Conservation (phyloP, 257 asterid species). For the Ophiorrhiza pumila region DNA sequence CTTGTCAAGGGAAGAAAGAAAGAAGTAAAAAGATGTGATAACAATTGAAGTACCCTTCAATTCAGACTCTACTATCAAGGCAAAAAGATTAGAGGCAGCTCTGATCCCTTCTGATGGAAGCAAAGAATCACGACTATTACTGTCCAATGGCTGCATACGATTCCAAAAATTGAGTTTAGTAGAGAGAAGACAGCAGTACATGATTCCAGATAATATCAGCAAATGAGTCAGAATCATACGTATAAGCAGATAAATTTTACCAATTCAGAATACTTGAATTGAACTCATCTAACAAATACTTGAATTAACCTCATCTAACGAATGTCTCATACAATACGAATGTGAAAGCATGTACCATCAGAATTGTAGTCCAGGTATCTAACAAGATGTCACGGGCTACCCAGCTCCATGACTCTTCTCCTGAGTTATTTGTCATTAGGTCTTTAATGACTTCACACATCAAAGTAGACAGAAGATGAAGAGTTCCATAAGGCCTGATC, state of each 20-base stretch:
- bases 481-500: slow-evolving; percentile 84
- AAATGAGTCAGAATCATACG: not conserved
- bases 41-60: slow-evolving; percentile 50
- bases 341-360: slow-evolving; percentile 49
- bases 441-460: slow-evolving; percentile 82
- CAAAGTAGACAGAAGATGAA: slow-evolving; percentile 63
- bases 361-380: slow-evolving; percentile 87
- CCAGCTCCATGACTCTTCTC: slow-evolving; percentile 98
- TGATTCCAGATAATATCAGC: not conserved
- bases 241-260: not conserved
- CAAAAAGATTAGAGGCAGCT: slow-evolving; percentile 82
- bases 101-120: slow-evolving; percentile 78
- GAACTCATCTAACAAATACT: not conserved
- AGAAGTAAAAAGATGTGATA: slow-evolving; percentile 1
- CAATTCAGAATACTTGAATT: too few species aligned
- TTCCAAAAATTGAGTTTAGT: slow-evolving; percentile 5
- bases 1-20: not conserved
- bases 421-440: slow-evolving; percentile 57
- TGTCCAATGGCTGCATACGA: slow-evolving; percentile 63
- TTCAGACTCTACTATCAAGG: slow-evolving; percentile 78
- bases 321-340: not conserved
- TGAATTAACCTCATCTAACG: not conserved
- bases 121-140: slow-evolving; percentile 37
- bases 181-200: not conserved
- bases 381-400: slow-evolving; percentile 92